Evolutionary conservation across 2,329 filamentous ascomycete species (phyloP).

Genomic region (Phialophora chinensis): DNA sequence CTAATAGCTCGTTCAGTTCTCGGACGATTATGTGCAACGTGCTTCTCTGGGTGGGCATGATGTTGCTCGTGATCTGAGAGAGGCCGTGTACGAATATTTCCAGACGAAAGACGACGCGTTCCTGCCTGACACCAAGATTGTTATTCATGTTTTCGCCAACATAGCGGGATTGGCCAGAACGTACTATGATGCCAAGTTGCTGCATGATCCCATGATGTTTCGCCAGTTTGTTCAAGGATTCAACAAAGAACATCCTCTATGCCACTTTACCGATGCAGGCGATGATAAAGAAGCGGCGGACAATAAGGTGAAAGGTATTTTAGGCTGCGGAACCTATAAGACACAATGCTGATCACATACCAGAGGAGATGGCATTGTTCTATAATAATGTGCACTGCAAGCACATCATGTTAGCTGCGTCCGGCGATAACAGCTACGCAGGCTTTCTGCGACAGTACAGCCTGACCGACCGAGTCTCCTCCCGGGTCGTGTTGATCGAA

Average conservation of each 20-base stretch:
- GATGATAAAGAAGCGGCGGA: constrained; percentile 53
- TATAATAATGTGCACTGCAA: constrained; percentile 48
- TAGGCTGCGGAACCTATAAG: not conserved
- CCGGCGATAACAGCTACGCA: constrained; percentile 52
- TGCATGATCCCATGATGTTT: constrained; percentile 41
- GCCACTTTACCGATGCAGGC: constrained; percentile 52
- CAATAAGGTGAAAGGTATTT: constrained; percentile 50
- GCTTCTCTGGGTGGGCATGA: constrained; percentile 28
- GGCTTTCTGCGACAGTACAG: constrained; percentile 46
- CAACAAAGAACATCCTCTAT: constrained; percentile 48
- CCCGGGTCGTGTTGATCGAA: constrained; percentile 17
- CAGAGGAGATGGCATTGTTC: constrained; percentile 32
- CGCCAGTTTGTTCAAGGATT: constrained; percentile 50
- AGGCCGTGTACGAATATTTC: constrained; percentile 29
- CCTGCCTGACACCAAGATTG: constrained; percentile 41
- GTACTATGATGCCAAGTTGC: constrained; percentile 43
- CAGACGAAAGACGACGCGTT: constrained; percentile 22
- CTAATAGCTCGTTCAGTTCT: constrained; percentile 25
- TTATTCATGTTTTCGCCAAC: constrained; percentile 50
- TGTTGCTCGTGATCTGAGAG: constrained; percentile 26
- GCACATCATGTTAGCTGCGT: constrained; percentile 49
- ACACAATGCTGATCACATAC: constrained; percentile 15
- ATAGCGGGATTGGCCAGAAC: constrained; percentile 45
- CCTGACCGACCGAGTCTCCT: constrained; percentile 36
- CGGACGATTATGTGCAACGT: constrained; percentile 23